Evolutionary conservation across 2,329 filamentous ascomycete species (phyloP), one percentile per base, ranked within the genome.

Genomic region (Pezizomycotina sp.): DNA sequence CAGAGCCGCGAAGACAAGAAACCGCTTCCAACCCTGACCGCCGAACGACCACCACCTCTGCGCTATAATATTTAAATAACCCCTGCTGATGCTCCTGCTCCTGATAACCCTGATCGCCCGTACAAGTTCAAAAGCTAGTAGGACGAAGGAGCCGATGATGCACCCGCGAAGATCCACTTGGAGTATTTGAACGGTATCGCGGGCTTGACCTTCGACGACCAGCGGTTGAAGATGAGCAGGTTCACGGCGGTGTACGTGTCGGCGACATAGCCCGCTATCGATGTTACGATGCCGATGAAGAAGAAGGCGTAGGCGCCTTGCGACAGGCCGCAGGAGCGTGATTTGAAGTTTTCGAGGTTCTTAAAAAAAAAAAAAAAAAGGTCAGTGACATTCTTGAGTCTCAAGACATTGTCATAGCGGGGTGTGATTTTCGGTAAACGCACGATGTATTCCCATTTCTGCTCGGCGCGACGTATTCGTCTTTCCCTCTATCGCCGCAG

Each of bases 111-210:
- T 73, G 43, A 77, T 61, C 16, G 86, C 83, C 35, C 78, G 71
- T 30, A 91, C 54, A 61, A 80, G 82, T 57, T 92, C 79, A 52
- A 77, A 89, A 10, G 61, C 64, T 18, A 91, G 66, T 48, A 95
- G 79, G 47, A 82, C 62, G 56, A 86, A 84, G 6, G 84, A 95
- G 22, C 89, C 65, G 46, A 95, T 77, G 54, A 98, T 95, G 56
- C 84, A 92, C 37, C 72, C 18, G 81, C 77, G 56, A 95, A 98
- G 55, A 98, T 84, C 83, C 84, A 93, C 61, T 89, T 91, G 8
- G 82, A 78, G 35, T 86, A 69, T 31, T 71, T 62, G 52, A 91
- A 72, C 3, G 74, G 69, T 47, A 95, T 77, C 25, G 70, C 68
- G 1, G 83, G 83, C 49, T 81, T 61, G 49, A 95, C 77, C 48